Base-by-base conservation (phyloP, 768 basidiomycete species). In the Hemileccinum impolitum region DNA sequence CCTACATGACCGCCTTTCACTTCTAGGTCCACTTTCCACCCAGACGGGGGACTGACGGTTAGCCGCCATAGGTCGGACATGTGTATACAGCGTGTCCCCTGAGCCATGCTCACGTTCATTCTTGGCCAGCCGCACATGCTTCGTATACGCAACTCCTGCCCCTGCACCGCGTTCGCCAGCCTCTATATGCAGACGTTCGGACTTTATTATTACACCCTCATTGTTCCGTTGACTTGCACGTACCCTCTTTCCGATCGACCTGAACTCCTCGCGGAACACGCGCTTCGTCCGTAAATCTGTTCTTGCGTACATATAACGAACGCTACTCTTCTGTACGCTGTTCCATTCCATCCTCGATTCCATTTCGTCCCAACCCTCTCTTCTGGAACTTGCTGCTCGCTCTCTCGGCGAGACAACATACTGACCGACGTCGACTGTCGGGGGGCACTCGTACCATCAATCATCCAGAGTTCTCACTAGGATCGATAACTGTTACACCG, bases 301-400 rank as follows among this genome's bases (percentile, higher is more conserved):
- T 41, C 35, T 38, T 64, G 47, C 48, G 18, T 44, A 42, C 61
- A 62, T 62, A 65, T 63, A 63, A 55, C 47, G 37, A 52, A 53
- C 36, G 38, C 35, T 45, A 18, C 45, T 42, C 45, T 32, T 37
- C 44, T 26, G 48, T 47, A n/a, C 19, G 52, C 39, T 15, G 34
- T 52, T 57, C 45, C 43, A 39, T 52, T 50, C 45, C 39, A 42
- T 43, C 45, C 51, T 45, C 56, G 37, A 32, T 53, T 26, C 54
- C 39, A 39, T 45, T 40, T 36, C 42, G 9, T 43, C 45, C 31
- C 34, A 52, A 45, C 39, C 10, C 37, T 40, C 17, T 17, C 43
- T 25, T 12, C 21, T 46, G 35, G 38, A 43, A 19, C 14, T 26
- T 26, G 18, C 32, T 37, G 2, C 34, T 28, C 30, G 10, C 32